Percentiles rank a stretch among this genome's conserved stretches.
These are phyloP conservation scores for Ustilago shanxiensis DNA, from an alignment of 1,284 basidiomycete species.

Conservation along the genomic window DNA sequence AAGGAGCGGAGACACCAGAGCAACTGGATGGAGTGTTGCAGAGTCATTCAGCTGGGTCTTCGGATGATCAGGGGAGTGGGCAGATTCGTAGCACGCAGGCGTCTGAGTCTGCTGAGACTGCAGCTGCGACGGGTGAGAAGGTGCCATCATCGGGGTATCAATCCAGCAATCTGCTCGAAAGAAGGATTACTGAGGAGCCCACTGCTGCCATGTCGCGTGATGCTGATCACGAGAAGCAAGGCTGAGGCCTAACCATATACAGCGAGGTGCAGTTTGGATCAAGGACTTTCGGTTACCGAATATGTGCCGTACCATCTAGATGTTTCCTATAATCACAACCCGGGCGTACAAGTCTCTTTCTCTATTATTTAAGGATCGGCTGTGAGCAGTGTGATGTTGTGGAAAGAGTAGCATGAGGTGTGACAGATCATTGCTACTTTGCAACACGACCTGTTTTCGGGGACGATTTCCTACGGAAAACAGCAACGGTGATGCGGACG, in stretches of 20 bases:
- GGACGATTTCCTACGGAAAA: too few species aligned
- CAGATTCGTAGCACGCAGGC: neutral
- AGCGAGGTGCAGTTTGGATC: neutral
- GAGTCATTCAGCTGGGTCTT: constrained; percentile 14
- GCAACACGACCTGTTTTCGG: too few species aligned
- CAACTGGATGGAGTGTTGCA: neutral
- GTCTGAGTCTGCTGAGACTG: neutral
- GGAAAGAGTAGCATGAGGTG: neutral
- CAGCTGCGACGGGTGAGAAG: neutral
- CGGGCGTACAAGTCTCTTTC: neutral
- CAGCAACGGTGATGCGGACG: too few species aligned
- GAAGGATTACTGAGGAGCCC: constrained; percentile 42
- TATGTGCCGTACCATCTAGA: neutral
- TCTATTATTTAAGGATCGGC: neutral
- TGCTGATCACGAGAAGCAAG: neutral
- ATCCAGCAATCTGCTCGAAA: constrained; percentile 28
- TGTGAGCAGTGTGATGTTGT: neutral
- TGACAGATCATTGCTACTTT: too few species aligned
- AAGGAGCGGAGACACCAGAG: neutral
- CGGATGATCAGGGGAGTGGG: constrained; percentile 11
- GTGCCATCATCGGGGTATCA: constrained; percentile 12
- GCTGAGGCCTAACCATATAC: neutral
- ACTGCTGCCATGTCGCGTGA: constrained; percentile 4
- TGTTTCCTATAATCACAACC: neutral
- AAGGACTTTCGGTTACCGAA: too few species aligned